Evolutionary conservation across 2,329 filamentous ascomycete species (phyloP).

Genomic region (Nigrospora oryzae): DNA sequence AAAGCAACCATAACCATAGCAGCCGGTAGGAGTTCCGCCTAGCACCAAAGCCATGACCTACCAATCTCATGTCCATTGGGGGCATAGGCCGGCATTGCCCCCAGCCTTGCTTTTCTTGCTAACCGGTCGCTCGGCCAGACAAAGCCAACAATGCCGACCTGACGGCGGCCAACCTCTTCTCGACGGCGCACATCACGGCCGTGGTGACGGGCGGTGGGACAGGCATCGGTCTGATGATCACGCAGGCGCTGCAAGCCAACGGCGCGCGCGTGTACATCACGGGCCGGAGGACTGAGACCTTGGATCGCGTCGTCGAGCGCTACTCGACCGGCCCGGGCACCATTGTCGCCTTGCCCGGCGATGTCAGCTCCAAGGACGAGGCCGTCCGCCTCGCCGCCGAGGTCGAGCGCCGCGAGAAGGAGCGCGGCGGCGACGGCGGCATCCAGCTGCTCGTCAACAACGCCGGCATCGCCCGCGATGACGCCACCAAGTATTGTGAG

Average conservation of each 20-base stretch:
- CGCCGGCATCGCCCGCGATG: conserved; percentile 41
- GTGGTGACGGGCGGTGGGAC: conserved; percentile 8
- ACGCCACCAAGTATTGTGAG: conserved; percentile 37
- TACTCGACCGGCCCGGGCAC: conserved; percentile 4
- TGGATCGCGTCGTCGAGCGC: conserved; percentile 4
- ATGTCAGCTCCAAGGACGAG: conserved; percentile 31
- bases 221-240: conserved; percentile 7
- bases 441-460: conserved; percentile 45
- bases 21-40: not conserved
- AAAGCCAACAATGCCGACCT: conserved; percentile 2
- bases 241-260: conserved; percentile 8
- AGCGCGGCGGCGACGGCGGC: conserved; percentile 18
- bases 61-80: not conserved
- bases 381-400: conserved; percentile 37
- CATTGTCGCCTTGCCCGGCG: conserved; percentile 3
- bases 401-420: conserved; percentile 39
- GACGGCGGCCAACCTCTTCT: conserved; percentile 2
- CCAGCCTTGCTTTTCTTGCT: not conserved
- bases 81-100: too few species aligned
- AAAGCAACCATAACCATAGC: conserved; percentile 4
- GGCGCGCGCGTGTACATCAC: conserved; percentile 12
- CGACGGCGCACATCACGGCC: conserved; percentile 3
- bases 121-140: not conserved
- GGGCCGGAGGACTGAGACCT: conserved; percentile 7
- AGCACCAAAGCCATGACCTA: too few species aligned